Evolutionary conservation across 1,139 yeast species (phyloP).

Genomic region (Kodamaea sp.): DNA sequence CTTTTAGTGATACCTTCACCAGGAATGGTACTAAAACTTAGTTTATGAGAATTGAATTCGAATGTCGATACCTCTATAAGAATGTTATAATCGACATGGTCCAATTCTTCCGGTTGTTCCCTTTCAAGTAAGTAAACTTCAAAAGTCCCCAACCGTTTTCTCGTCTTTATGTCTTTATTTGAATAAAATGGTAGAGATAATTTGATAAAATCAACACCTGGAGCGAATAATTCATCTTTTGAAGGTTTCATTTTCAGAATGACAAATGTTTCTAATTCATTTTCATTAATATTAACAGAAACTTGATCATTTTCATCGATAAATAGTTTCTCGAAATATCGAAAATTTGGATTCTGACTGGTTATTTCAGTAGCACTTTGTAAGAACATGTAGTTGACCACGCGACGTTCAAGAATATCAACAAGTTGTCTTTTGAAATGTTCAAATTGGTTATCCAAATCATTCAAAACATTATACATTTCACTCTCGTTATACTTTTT

Average conservation of each 20-base stretch:
- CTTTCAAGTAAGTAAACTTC: conserved; percentile 30
- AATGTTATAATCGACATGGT: conserved; percentile 19
- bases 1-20: conserved; percentile 17
- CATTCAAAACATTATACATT: conserved; percentile 28
- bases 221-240: conserved; percentile 1
- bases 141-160: conserved; percentile 31
- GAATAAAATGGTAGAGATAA: conserved; percentile 32
- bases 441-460: conserved; percentile 39
- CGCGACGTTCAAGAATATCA: conserved; percentile 23
- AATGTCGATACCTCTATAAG: conserved; percentile 29
- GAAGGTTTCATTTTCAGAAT: conserved; percentile 9
- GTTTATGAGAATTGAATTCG: conserved; percentile 8
- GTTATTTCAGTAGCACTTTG: conserved; percentile 1
- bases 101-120: conserved; percentile 6
- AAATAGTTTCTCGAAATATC: conserved; percentile 11
- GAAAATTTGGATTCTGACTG: neutral
- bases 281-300: conserved; percentile 14
- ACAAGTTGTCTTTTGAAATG: conserved; percentile 30
- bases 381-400: conserved; percentile 15
- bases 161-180: conserved; percentile 15
- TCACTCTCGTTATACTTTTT: conserved; percentile 34
- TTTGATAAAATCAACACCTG: conserved; percentile 22
- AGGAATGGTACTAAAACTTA: conserved; percentile 10
- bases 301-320: conserved; percentile 31
- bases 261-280: conserved; percentile 14